These are phyloP conservation scores for Sugiyamaella japonica DNA, from an alignment of 1,139 yeast genomes.

Conservation along the genomic window DNA sequence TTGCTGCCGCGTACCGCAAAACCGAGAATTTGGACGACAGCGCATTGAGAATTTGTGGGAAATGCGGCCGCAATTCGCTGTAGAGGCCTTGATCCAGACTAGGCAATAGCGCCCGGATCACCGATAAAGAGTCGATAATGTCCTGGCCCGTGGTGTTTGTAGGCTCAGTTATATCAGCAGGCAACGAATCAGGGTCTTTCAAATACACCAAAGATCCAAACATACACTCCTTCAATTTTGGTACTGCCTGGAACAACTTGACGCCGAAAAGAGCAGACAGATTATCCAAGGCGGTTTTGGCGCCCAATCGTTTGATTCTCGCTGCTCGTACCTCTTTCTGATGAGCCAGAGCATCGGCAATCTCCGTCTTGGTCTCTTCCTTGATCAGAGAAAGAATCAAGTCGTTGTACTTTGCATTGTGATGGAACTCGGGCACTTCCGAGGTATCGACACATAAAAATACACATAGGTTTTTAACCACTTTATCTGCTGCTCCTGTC, in stretches of 20 bases:
- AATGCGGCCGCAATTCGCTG: conserved; percentile 48
- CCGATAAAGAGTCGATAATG: conserved; percentile 83
- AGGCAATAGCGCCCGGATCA: conserved; percentile 73
- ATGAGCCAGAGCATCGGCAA: conserved; percentile 63
- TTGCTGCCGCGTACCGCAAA: conserved; percentile 85
- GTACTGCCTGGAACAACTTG: conserved; percentile 58
- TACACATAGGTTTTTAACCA: conserved; percentile 86
- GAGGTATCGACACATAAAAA: conserved; percentile 93
- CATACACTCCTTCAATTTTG: conserved; percentile 67
- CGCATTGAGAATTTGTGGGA: conserved; percentile 58
- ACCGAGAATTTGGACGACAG: conserved; percentile 73
- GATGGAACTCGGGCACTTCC: conserved; percentile 89
- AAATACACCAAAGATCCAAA: conserved; percentile 59
- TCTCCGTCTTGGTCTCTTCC: conserved; percentile 73
- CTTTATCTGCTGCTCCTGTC: conserved; percentile 77
- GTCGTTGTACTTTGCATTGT: conserved; percentile 58
- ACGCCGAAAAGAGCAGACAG: conserved; percentile 50
- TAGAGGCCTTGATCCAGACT: conserved; percentile 54
- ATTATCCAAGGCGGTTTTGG: conserved; percentile 65
- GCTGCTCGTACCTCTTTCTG: conserved; percentile 72
- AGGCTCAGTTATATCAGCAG: conserved; percentile 45
- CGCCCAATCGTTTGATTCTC: conserved; percentile 79
- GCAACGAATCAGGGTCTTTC: conserved; percentile 33
- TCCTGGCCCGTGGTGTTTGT: conserved; percentile 68
- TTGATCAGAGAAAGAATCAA: conserved; percentile 72